Evolutionary conservation across 2,329 filamentous ascomycete species (phyloP), one percentile per base, ranked within the genome.

Genomic region (Didymella sp.): DNA sequence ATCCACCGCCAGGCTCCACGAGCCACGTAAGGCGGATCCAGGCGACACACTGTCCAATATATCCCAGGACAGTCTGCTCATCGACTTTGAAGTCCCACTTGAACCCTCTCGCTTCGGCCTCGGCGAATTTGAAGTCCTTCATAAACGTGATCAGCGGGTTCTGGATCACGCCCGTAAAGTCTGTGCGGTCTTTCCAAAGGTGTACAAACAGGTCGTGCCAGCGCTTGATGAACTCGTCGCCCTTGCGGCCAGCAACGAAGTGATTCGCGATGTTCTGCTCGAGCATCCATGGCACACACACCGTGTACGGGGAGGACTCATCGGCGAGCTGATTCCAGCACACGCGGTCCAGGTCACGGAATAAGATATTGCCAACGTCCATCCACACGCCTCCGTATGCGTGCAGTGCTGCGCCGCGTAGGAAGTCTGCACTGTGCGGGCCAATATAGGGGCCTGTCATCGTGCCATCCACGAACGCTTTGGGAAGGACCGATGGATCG

Each of bases 341-440:
- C 7, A 37, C 33, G 7, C n/a, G 33, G 7, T 80, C 76, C 24
- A 80, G 63, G 25, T 64, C 59, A 5, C 77, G 64, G 28, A 78
- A 63, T n/a, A 79, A 55, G 15, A 80, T 70, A 38, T 67, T 72
- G 4, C 77, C 77, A 5, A 79, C 76, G 53, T 81, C 78, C 58
- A 79, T 71, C 67, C 73, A 78, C 0, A 73, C 75, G 21, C 78
- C 78, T 6, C 78, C 78, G 48, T 78, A 74, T 15, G 63, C 57
- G 46, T 71, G 73, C 13, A 81, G 58, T 6, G 74, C 67, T n/a
- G 77, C 75, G 5, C 81, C 71, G 0, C 82, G 77, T 5, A 84
- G 68, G 0, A 84, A 71, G 49, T 84, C 82, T 2, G 79, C 78
- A 0, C 74, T 76, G 58, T 84, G 82, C 1, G 73, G 74, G 1